phyloP scores from a whole-genome alignment of 345 rosid genomes.

The Euphorbia pulcherrima region DNA sequence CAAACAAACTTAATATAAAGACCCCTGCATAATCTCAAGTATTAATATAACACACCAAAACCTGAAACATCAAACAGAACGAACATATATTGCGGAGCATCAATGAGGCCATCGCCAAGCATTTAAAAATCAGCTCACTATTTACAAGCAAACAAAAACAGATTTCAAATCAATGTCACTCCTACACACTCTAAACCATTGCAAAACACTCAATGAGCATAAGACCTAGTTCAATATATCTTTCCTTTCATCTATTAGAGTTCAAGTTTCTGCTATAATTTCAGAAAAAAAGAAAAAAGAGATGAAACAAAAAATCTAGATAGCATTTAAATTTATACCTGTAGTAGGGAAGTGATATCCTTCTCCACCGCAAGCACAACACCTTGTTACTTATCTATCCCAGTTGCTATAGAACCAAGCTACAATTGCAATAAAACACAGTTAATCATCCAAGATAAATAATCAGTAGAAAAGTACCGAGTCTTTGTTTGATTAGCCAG shows the following conservation, averaged over 20 bases:
- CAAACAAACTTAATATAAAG: not conserved
- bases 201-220: not conserved
- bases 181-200: not conserved
- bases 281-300: too few species aligned
- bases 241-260: too few species aligned
- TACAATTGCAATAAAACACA: conserved; percentile 20
- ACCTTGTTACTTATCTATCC: conserved; percentile 85
- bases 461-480: too few species aligned
- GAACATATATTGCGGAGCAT: not conserved
- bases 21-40: not conserved
- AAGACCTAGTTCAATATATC: too few species aligned
- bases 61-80: not conserved
- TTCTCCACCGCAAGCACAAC: conserved; percentile 98
- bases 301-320: too few species aligned
- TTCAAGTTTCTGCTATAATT: too few species aligned
- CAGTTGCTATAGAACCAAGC: conserved; percentile 97
- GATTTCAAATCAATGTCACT: not conserved
- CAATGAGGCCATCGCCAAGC: not conserved
- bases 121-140: not conserved
- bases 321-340: conserved; percentile 38
- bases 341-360: conserved; percentile 86
- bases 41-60: not conserved
- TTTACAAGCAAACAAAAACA: not conserved
- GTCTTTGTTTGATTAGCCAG: too few species aligned
- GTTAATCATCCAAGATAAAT: too few species aligned